Conservation (phyloP, 148 eudicot genomes). For the Talinum fruticosum region DNA sequence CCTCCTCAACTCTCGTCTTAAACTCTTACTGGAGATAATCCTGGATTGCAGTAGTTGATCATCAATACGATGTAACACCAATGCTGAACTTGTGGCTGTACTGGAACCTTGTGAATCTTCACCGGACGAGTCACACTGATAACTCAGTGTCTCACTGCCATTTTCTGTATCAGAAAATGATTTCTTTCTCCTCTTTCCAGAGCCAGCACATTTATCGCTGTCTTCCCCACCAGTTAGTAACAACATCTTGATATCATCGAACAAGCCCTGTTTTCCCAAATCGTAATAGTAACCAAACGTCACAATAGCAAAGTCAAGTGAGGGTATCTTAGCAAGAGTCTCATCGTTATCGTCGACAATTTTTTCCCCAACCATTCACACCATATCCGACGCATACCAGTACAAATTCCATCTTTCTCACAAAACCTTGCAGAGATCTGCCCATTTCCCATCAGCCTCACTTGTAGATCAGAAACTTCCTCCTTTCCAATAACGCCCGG, state of each 20-base stretch:
- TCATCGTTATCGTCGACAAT: conserved; percentile 19
- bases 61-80: conserved; percentile 45
- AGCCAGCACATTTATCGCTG: conserved; percentile 28
- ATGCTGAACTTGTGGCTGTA: conserved; percentile 33
- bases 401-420: conserved; percentile 39
- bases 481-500: conserved; percentile 60
- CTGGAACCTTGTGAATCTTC: conserved; percentile 64
- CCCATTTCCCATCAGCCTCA: conserved; percentile 59
- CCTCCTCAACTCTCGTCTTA: conserved; percentile 60
- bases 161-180: conserved; percentile 71
- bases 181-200: conserved; percentile 48
- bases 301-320: conserved; percentile 72
- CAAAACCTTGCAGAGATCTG: conserved; percentile 54
- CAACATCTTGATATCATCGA: conserved; percentile 43
- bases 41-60: conserved; percentile 58
- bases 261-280: conserved; percentile 67
- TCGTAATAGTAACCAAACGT: conserved; percentile 60
- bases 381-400: conserved; percentile 57
- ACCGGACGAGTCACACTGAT: conserved; percentile 57
- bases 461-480: conserved; percentile 51
- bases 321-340: conserved; percentile 23
- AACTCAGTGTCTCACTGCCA: conserved; percentile 38
- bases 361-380: conserved; percentile 82
- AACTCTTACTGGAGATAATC: conserved; percentile 47
- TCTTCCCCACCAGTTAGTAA: conserved; percentile 51